These are phyloP conservation scores for Aureobasidium sp. DNA, from an alignment of 2,329 filamentous ascomycete species.

Conservation along the genomic window DNA sequence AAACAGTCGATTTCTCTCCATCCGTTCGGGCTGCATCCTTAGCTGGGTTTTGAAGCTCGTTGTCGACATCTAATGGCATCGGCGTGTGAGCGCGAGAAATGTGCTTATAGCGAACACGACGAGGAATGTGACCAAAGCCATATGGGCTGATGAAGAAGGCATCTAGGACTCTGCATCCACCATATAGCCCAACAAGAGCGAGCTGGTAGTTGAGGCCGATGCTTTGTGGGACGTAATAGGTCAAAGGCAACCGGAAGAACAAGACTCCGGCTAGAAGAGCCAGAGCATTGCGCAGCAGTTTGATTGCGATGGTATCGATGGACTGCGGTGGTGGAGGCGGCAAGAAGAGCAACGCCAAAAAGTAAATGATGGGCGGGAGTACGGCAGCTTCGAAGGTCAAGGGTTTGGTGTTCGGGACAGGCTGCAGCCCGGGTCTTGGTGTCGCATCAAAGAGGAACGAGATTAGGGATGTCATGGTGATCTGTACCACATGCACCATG, in stretches of 20 bases:
- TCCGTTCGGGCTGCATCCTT: background rate
- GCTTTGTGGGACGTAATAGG: constrained; percentile 38
- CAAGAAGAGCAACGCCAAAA: constrained; percentile 36
- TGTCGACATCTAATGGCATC: background rate
- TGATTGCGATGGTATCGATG: constrained; percentile 26
- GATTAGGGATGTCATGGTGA: constrained; percentile 3
- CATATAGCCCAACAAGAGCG: constrained; percentile 38
- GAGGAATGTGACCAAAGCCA: constrained; percentile 34
- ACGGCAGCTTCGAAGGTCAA: constrained; percentile 35
- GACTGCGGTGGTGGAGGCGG: constrained; percentile 34
- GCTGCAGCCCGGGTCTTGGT: constrained; percentile 34
- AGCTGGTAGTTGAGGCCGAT: constrained; percentile 42
- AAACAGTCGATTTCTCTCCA: background rate
- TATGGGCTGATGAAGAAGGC: constrained; percentile 40
- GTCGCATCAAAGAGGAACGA: background rate
- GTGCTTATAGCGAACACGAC: constrained; percentile 37
- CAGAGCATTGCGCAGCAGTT: constrained; percentile 32
- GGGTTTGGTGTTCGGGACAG: constrained; percentile 36
- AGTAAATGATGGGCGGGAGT: constrained; percentile 37
- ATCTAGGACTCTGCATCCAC: constrained; percentile 36
- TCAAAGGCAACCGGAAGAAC: constrained; percentile 37
- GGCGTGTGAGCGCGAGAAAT: constrained; percentile 28
- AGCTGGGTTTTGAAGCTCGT: background rate
- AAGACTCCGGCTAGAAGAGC: constrained; percentile 33
- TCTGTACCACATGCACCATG: constrained; percentile 3